A percentile compares a stretch with the other conserved stretches of the same genome.
Conservation (phyloP, 129 eudicot genomes). For the carrot (Daucus carota) region DNA sequence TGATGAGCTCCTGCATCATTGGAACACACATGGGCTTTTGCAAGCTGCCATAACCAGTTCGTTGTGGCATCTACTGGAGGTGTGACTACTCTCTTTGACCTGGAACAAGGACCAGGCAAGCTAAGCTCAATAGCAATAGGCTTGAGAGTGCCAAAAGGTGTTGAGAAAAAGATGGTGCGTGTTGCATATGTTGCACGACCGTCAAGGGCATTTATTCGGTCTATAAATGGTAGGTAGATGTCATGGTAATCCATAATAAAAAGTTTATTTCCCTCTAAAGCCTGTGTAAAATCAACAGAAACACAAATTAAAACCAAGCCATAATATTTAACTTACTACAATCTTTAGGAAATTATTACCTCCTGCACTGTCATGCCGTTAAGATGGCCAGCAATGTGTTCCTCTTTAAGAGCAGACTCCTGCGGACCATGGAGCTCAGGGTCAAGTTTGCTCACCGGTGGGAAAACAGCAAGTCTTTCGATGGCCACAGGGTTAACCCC, state of each 20-base stretch:
- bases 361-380: slow-evolving; percentile 87
- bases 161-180: slow-evolving; percentile 69
- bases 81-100: slow-evolving; percentile 67
- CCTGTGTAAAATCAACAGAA: slow-evolving; percentile 42
- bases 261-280: slow-evolving; percentile 67
- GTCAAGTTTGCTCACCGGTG: slow-evolving; percentile 84
- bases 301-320: background rate
- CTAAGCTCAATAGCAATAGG: slow-evolving; percentile 95
- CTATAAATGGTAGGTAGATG: slow-evolving; percentile 72
- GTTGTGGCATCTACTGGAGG: slow-evolving; percentile 80
- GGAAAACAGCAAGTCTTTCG: slow-evolving; percentile 65
- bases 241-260: slow-evolving; percentile 83
- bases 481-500: slow-evolving; percentile 90
- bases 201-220: slow-evolving; percentile 79
- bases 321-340: no score
- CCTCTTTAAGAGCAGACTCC: slow-evolving; percentile 78
- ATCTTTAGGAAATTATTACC: no score
- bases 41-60: slow-evolving; percentile 88
- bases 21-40: slow-evolving; percentile 93
- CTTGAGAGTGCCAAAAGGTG: slow-evolving; percentile 66
- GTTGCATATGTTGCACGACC: slow-evolving; percentile 94
- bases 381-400: slow-evolving; percentile 66
- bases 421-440: slow-evolving; percentile 64
- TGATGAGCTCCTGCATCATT: slow-evolving; percentile 99
- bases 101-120: slow-evolving; percentile 51